These are phyloP conservation scores for Tetrahymena malaccensis DNA, from an alignment of 73 alveolate genomes.

Conservation along the genomic window DNA sequence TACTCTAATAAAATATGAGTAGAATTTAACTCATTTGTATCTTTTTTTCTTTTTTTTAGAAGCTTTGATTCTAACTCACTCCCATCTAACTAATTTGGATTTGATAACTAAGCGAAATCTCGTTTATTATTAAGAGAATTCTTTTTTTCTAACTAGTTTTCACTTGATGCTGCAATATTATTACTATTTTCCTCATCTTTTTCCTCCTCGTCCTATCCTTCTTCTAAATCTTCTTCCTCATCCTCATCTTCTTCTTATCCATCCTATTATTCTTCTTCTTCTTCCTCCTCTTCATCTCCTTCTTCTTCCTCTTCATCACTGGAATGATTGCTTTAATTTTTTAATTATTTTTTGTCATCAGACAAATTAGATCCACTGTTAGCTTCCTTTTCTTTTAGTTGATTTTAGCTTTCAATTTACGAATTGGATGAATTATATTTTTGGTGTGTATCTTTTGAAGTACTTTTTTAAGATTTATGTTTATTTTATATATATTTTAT, in stretches of 20 bases:
- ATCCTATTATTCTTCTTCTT: neutral
- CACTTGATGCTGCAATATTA: no score
- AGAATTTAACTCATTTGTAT: neutral
- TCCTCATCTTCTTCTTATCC: neutral
- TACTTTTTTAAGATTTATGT: neutral
- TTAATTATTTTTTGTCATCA: neutral
- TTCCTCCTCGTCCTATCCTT: neutral
- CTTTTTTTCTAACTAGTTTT: neutral
- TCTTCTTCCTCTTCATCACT: neutral
- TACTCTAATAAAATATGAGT: neutral
- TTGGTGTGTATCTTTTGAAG: neutral
- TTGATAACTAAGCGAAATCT: neutral
- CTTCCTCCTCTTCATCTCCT: neutral
- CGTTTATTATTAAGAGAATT: neutral
- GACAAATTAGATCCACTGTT: neutral
- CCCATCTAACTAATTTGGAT: neutral
- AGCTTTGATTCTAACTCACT: neutral
- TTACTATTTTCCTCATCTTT: neutral
- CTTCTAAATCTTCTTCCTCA: neutral
- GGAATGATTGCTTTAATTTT: neutral
- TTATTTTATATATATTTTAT: no score
- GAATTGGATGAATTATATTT: neutral
- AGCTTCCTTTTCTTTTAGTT: neutral
- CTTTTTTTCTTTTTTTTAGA: neutral
- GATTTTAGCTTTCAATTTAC: neutral